These are phyloP conservation scores for Coniella vitis DNA, from an alignment of 2,329 filamentous ascomycete genomes.

Conservation along the genomic window DNA sequence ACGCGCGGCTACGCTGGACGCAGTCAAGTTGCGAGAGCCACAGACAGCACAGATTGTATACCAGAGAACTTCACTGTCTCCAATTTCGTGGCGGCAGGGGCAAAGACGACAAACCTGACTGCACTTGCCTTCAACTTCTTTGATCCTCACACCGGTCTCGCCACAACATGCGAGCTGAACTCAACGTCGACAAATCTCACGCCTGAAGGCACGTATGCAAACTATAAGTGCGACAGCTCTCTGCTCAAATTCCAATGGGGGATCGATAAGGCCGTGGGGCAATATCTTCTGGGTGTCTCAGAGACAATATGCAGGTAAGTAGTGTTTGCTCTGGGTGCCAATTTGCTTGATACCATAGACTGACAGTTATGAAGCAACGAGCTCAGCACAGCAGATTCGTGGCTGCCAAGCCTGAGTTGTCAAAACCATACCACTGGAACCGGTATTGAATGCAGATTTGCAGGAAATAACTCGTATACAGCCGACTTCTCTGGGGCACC, in stretches of 20 bases:
- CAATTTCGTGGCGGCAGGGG: constrained; percentile 27
- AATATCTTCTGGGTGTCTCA: constrained; percentile 31
- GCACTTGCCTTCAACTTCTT: constrained; percentile 34
- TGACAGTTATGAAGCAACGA: constrained; percentile 4
- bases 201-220: constrained; percentile 23
- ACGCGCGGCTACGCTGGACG: neutral
- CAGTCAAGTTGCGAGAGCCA: neutral
- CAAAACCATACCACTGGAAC: neutral
- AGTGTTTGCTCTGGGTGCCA: no score
- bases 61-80: constrained; percentile 33
- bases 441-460: constrained; percentile 6
- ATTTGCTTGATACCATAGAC: constrained; percentile 11
- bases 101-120: constrained; percentile 22
- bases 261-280: neutral
- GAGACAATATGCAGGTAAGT: constrained; percentile 34
- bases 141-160: constrained; percentile 32
- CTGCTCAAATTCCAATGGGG: constrained; percentile 38
- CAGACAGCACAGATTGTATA: constrained; percentile 18
- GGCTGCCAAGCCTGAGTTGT: constrained; percentile 9
- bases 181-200: constrained; percentile 31
- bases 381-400: constrained; percentile 9
- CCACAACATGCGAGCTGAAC: constrained; percentile 38
- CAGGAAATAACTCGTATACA: constrained; percentile 6
- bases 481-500: constrained; percentile 1
- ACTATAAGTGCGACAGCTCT: constrained; percentile 37